These are phyloP conservation scores for Nidula niveotomentosa DNA, from an alignment of 1,284 basidiomycete genomes.

Conservation along the genomic window DNA sequence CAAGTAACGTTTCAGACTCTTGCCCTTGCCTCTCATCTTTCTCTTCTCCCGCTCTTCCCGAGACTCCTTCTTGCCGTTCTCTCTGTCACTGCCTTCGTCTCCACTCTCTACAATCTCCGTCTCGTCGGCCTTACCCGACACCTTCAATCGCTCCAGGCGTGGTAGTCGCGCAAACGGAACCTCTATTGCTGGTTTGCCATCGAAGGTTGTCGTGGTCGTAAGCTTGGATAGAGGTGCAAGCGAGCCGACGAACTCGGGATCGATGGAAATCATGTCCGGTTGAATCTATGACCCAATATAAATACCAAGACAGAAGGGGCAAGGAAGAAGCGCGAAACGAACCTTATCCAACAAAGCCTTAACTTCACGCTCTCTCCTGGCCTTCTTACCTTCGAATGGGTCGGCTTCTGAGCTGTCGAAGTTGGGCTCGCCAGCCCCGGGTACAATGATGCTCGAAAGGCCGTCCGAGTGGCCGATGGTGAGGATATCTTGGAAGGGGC, in stretches of 20 bases:
- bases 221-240: conserved; percentile 64
- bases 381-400: conserved; percentile 88
- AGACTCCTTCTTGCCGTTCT: conserved; percentile 25
- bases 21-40: conserved; percentile 84
- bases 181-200: conserved; percentile 49
- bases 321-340: conserved; percentile 6
- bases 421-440: conserved; percentile 92
- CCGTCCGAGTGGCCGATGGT: conserved; percentile 77
- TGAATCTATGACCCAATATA: conserved; percentile 59
- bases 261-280: conserved; percentile 91
- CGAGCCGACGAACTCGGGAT: conserved; percentile 81
- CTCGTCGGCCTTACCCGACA: conserved; percentile 73
- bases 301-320: background rate
- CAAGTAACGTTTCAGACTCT: conserved; percentile 81
- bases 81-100: conserved; percentile 34
- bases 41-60: conserved; percentile 68
- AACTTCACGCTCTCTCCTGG: conserved; percentile 90
- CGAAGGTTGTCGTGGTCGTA: conserved; percentile 41
- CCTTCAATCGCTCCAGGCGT: conserved; percentile 70
- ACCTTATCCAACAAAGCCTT: conserved; percentile 90
- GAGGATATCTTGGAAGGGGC: conserved; percentile 92
- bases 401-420: conserved; percentile 94
- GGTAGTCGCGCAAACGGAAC: conserved; percentile 72
- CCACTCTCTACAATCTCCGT: conserved; percentile 48
- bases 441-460: conserved; percentile 85